A percentile compares a stretch with the other conserved stretches of the same genome.
These are phyloP conservation scores for Herpotrichia juniperi DNA, from an alignment of 2,329 filamentous ascomycete genomes.

Conservation along the genomic window DNA sequence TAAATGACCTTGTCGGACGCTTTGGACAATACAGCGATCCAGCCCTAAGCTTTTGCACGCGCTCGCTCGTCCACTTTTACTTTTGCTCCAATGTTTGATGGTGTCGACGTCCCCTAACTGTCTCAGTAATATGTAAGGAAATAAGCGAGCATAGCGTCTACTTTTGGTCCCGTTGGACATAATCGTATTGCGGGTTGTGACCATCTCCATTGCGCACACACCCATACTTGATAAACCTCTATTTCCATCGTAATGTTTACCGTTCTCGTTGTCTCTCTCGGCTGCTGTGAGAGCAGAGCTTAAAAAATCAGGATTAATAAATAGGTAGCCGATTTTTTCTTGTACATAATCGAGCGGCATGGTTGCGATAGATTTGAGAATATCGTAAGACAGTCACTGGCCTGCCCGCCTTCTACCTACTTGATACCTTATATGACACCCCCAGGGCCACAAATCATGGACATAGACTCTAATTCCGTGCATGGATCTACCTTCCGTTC, in stretches of 20 bases:
- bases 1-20: constrained; percentile 8
- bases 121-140: background rate
- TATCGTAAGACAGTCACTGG: no score
- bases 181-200: background rate
- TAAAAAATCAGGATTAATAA: constrained; percentile 1
- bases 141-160: background rate
- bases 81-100: constrained; percentile 8
- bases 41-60: constrained; percentile 7
- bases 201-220: constrained; percentile 6
- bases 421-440: no score
- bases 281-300: constrained; percentile 12
- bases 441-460: background rate
- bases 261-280: no score
- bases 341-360: constrained; percentile 2
- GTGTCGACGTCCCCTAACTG: constrained; percentile 2
- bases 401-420: no score
- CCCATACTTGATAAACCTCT: background rate
- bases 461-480: background rate
- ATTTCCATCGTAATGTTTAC: no score
- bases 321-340: constrained; percentile 7
- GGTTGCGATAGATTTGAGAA: no score
- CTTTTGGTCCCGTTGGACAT: constrained; percentile 4
- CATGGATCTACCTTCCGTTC: background rate
- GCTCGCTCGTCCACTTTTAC: constrained; percentile 4
- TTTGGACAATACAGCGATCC: constrained; percentile 9